These are phyloP conservation scores for Biscutella auriculata DNA, from an alignment of 441 rosid genomes.

Conservation along the genomic window DNA sequence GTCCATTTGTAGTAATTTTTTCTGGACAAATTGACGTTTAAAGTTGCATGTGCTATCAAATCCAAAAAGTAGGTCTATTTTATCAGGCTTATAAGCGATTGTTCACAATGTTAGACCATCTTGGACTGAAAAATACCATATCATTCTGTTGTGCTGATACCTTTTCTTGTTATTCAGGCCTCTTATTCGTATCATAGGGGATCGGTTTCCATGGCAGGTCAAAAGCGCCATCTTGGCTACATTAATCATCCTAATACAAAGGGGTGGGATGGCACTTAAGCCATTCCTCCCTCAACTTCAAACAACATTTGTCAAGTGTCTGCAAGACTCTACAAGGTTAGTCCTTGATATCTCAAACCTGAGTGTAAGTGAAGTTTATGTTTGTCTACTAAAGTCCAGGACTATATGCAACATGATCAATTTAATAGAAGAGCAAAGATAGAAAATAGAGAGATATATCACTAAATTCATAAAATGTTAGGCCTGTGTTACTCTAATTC, in stretches of 20 bases:
- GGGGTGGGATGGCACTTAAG: slow-evolving; percentile 83
- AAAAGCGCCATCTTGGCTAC: slow-evolving; percentile 94
- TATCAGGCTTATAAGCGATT: neutral
- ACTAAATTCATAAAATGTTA: neutral
- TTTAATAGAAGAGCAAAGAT: neutral
- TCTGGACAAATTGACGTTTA: neutral
- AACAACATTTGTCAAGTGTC: slow-evolving; percentile 89
- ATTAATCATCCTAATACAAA: slow-evolving; percentile 64
- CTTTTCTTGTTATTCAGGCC: slow-evolving; percentile 50
- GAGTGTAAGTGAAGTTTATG: neutral
- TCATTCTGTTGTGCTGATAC: neutral
- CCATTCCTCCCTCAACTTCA: slow-evolving; percentile 99
- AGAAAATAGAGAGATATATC: neutral
- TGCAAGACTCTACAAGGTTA: slow-evolving; percentile 91
- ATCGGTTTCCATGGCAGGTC: slow-evolving; percentile 99
- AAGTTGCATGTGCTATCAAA: neutral
- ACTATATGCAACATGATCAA: neutral
- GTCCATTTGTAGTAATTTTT: neutral
- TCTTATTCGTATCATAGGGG: slow-evolving; percentile 91
- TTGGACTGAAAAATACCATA: neutral
- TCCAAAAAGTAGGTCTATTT: neutral
- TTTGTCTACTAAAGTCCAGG: neutral
- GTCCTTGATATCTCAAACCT: slow-evolving; percentile 2
- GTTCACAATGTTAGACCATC: neutral
- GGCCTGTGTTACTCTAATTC: neutral